These are phyloP conservation scores for Coniosporium tulheliwenetii DNA, from an alignment of 2,329 filamentous ascomycete species.

Conservation along the genomic window DNA sequence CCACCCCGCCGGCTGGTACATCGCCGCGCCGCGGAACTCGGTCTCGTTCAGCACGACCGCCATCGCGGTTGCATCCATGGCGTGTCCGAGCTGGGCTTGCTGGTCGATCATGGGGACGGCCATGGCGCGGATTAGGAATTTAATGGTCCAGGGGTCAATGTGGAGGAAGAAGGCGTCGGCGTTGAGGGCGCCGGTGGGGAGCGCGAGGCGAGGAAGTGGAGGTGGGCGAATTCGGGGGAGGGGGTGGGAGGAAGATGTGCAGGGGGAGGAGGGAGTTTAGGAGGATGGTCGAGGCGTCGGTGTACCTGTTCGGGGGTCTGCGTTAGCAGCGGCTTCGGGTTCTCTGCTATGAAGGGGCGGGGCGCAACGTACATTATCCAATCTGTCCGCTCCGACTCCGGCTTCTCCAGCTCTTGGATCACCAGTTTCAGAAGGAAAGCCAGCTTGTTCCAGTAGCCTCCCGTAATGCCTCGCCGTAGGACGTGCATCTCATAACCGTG, in stretches of 20 bases:
- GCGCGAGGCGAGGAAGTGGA: slow-evolving; percentile 12
- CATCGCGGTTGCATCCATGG: slow-evolving; percentile 6
- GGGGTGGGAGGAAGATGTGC: slow-evolving; percentile 14
- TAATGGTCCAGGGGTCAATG: slow-evolving; percentile 10
- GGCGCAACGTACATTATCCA: slow-evolving; percentile 13
- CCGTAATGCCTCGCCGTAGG: slow-evolving; percentile 11
- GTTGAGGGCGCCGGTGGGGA: slow-evolving; percentile 12
- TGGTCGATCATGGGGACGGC: slow-evolving; percentile 9
- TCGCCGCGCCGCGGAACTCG: not conserved
- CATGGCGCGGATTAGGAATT: slow-evolving; percentile 7
- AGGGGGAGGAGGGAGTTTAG: slow-evolving; percentile 14
- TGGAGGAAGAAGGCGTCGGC: slow-evolving; percentile 15
- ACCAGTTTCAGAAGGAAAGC: slow-evolving; percentile 12
- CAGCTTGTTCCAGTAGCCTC: slow-evolving; percentile 20
- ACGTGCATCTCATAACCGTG: slow-evolving; percentile 21
- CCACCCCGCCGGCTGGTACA: slow-evolving; percentile 1
- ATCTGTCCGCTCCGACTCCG: slow-evolving; percentile 8
- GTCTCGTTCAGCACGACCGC: slow-evolving; percentile 3
- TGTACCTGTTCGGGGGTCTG: slow-evolving; percentile 6
- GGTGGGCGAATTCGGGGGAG: slow-evolving; percentile 9
- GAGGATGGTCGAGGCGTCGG: slow-evolving; percentile 13
- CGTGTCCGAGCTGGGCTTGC: slow-evolving; percentile 3
- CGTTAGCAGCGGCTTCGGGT: not conserved
- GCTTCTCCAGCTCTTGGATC: slow-evolving; percentile 13
- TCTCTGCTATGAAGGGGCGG: not conserved